Base-by-base conservation (phyloP, 768 basidiomycete genomes). In the Tulasnella sp. region DNA sequence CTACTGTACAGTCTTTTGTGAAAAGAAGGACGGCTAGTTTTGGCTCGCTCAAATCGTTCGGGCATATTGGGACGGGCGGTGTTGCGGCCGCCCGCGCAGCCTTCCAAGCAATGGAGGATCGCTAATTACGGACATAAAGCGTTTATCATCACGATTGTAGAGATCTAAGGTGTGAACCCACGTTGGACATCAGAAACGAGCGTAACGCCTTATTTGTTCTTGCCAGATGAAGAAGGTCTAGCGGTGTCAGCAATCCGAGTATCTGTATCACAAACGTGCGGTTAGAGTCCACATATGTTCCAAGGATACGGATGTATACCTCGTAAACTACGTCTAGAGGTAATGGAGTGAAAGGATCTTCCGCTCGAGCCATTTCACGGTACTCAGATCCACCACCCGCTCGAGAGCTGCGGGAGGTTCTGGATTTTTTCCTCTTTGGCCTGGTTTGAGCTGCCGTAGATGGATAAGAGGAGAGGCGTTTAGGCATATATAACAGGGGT, bases 151-250 rank as follows among this genome's bases (percentile, higher is more conserved):
- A 46, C 6, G 14, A 6, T 46, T 46, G 41, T 41, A 41, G 9
- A 9, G 3, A 4, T 41, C 9, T 41, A 41, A 41, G n/a, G 40
- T 3, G 31, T 41, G 20, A 18, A 22, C 42, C 2, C 6, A 76
- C 75, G 48, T 76, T 76, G 48, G 46, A 48, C 75, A 76, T 76
- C 20, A 76, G 46, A 44, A 54, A 37, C 4, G n/a, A 20, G 5
- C 75, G 75, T 8, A 76, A n/a, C 5, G 24, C 75, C 18, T n/a
- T 76, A 28, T 44, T 50, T 50, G 75, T 48, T 50, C 75, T 76
- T 50, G 75, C 75, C n/a, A 76, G 75, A 2, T 76, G 41, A 44
- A 76, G 44, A 22, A 76, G 75, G 28, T 76, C 75, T 2, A 76
- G 34, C 46, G 75, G 75, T 76, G 44, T 44, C 34, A 76, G 54